Percentiles rank a stretch among this genome's conserved stretches.
Evolutionary conservation across 176 grass and related monocot genomes (phyloP).

Genomic region (Eremochloa ophiuroides): DNA sequence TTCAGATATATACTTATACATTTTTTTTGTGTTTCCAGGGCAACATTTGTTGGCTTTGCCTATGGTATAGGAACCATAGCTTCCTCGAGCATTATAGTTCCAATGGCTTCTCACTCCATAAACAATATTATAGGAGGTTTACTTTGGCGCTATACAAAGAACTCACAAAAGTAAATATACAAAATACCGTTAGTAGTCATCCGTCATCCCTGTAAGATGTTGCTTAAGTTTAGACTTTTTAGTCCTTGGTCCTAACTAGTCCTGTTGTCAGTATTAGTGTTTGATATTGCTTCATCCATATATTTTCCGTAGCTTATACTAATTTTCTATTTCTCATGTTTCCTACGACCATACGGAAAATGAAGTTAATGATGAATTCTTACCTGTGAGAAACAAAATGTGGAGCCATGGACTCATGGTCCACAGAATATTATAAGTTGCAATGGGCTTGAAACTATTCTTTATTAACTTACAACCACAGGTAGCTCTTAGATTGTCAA

Average conservation of each 20-base stretch:
- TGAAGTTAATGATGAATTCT: neutral
- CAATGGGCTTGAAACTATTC: neutral
- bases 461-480: neutral
- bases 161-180: slow-evolving; percentile 21
- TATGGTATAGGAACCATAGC: slow-evolving; percentile 77
- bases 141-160: slow-evolving; percentile 49
- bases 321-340: neutral
- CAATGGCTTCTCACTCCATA: slow-evolving; percentile 83
- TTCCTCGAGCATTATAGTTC: slow-evolving; percentile 72
- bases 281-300: neutral
- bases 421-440: neutral
- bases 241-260: neutral
- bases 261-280: neutral
- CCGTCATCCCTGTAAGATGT: neutral
- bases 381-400: neutral
- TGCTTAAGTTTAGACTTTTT: neutral
- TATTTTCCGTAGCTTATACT: neutral
- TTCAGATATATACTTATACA: neutral
- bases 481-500: neutral
- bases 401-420: neutral
- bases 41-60: slow-evolving; percentile 77
- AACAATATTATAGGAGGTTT: slow-evolving; percentile 87
- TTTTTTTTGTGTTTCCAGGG: slow-evolving; percentile 47
- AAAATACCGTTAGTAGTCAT: neutral
- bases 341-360: neutral